A percentile compares a stretch with the other conserved stretches of the same genome.
phyloP scores from a whole-genome alignment of 2,329 filamentous ascomycete species.

The Pochonia chlamydosporia region DNA sequence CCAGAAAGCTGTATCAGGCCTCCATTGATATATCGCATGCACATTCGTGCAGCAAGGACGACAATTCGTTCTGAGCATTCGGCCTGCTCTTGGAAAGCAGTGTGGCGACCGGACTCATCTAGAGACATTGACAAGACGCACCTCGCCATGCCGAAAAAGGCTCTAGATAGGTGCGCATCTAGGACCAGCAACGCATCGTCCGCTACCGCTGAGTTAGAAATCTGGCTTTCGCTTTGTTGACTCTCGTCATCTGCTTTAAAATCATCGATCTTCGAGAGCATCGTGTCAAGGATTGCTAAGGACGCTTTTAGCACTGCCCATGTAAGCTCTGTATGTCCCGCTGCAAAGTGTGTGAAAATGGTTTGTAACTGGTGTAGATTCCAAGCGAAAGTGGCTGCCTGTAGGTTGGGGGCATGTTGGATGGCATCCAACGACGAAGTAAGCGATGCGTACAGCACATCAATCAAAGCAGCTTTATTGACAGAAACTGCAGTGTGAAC shows the following conservation, averaged over 20 bases:
- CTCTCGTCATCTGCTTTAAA: constrained; percentile 32
- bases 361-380: constrained; percentile 46
- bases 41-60: constrained; percentile 39
- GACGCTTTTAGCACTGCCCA: constrained; percentile 41
- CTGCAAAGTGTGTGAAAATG: constrained; percentile 43
- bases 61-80: constrained; percentile 40
- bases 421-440: constrained; percentile 47
- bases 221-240: constrained; percentile 30
- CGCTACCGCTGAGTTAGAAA: constrained; percentile 31
- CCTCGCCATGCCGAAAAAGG: constrained; percentile 43
- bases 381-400: constrained; percentile 41
- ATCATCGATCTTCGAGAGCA: constrained; percentile 39
- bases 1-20: constrained; percentile 37
- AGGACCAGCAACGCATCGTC: constrained; percentile 44
- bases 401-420: constrained; percentile 37
- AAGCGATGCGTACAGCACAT: constrained; percentile 44
- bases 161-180: constrained; percentile 41
- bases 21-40: constrained; percentile 37
- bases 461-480: constrained; percentile 48
- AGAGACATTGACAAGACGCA: constrained; percentile 24
- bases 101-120: constrained; percentile 10
- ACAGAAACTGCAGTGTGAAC: constrained; percentile 43
- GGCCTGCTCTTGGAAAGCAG: constrained; percentile 15
- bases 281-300: constrained; percentile 41
- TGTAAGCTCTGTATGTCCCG: constrained; percentile 35